Conservation (phyloP, 2,329 filamentous ascomycete species). For the Sclerotinia subarctica region DNA sequence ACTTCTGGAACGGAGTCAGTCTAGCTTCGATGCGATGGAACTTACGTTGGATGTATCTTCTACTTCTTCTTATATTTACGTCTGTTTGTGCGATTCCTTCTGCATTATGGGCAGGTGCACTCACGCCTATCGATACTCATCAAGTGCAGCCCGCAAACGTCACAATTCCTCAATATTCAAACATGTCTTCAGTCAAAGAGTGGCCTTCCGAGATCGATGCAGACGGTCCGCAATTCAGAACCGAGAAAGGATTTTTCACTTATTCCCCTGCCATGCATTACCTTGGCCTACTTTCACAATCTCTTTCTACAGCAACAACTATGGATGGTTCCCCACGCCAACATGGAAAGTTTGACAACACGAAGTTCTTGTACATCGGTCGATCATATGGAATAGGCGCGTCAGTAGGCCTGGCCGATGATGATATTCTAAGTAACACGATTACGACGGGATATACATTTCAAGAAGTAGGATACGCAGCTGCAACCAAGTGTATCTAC, state of each 20-base stretch:
- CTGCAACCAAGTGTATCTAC: conserved; percentile 40
- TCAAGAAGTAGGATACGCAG: conserved; percentile 39
- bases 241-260: conserved; percentile 9
- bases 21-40: conserved; percentile 15
- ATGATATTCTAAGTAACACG: neutral
- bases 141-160: neutral
- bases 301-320: neutral
- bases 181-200: conserved; percentile 10
- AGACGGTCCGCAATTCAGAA: neutral
- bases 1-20: conserved; percentile 16
- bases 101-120: conserved; percentile 21
- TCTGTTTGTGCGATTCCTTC: conserved; percentile 16
- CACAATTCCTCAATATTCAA: conserved; percentile 11
- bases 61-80: neutral
- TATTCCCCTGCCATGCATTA: neutral
- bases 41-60: neutral
- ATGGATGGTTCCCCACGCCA: conserved; percentile 2
- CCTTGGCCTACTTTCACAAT: neutral
- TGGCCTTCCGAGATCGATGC: conserved; percentile 6
- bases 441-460: conserved; percentile 35
- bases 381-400: conserved; percentile 8
- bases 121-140: conserved; percentile 6
- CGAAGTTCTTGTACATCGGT: neutral
- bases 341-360: conserved; percentile 2
- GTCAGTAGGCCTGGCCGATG: conserved; percentile 9